These are phyloP conservation scores for Cinnamomum chago DNA, from an alignment of 164 flowering plant species.

Conservation along the genomic window DNA sequence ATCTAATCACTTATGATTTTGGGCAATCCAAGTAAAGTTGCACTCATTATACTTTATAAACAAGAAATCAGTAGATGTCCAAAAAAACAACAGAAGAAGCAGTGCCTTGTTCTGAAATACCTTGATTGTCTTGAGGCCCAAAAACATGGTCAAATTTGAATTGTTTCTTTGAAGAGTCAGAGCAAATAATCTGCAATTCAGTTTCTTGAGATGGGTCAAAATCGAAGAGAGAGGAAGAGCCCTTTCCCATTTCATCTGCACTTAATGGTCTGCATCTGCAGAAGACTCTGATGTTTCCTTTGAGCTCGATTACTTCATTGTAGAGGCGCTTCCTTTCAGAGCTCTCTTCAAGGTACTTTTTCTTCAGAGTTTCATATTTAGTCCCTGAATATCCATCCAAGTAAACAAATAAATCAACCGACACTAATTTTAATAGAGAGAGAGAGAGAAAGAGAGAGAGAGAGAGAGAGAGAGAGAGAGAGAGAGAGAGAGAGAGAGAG, in stretches of 20 bases:
- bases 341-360: slow-evolving; percentile 55
- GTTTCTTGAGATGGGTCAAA: slow-evolving; percentile 57
- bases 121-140: slow-evolving; percentile 72
- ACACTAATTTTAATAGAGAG: background rate
- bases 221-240: slow-evolving; percentile 50
- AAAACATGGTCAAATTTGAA: slow-evolving; percentile 84
- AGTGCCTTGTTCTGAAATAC: slow-evolving; percentile 21
- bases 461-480: too few species aligned
- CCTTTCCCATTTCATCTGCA: slow-evolving; percentile 48
- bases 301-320: slow-evolving; percentile 86
- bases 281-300: slow-evolving; percentile 86
- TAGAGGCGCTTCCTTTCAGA: slow-evolving; percentile 65
- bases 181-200: slow-evolving; percentile 53
- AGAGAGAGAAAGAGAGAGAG: background rate
- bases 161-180: slow-evolving; percentile 68
- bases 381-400: slow-evolving; percentile 31
- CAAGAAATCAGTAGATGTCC: background rate
- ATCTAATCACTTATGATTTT: background rate
- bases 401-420: slow-evolving; percentile 1
- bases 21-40: background rate
- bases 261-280: slow-evolving; percentile 87
- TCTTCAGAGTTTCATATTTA: slow-evolving; percentile 43
- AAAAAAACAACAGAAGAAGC: too few species aligned
- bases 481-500: background rate
- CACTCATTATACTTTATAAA: background rate